Base-by-base conservation (phyloP, 495 filamentous ascomycete species). In the Aspergillus affinis region DNA sequence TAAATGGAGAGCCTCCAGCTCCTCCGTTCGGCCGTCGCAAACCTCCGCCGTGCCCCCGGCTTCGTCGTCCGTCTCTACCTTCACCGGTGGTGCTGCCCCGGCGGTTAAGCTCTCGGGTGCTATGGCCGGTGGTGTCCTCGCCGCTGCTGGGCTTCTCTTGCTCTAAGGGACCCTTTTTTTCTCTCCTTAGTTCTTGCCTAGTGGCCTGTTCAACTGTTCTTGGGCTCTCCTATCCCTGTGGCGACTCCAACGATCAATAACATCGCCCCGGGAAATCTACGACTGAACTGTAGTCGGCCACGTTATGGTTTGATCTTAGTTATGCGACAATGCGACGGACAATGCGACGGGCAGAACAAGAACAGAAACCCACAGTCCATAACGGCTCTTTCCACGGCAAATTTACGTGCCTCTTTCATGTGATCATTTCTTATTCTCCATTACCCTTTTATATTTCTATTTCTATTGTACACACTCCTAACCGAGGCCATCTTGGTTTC, bases 71-170 rank as follows among this genome's bases (percentile, higher is more conserved):
- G 27, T 69, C 10, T 47, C 69, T 6, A 8, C 36, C 13, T 73
- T 75, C 48, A 55, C 70, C 20, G 62, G 65, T 32, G 69, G 61
- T 48, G 65, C 69, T 27, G 68, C 70, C 23, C 60, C 76, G 27
- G 64, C 69, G 5, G 61, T 66, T 55, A 69, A 78, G 61, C 23
- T 72, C 44, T 66, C 72, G 18, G 74, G 72, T 48, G 63, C 65
- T 6, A 59, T 77, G 47, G 64, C 71, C 21, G 79, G 68, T 26
- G 80, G 73, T 69, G 69, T 72, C 7, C 57, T 78, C 55, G 79
- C 75, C 48, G 69, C 75, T 54, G 81, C 78, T 45, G 78, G 77
- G 41, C 54, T 81, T 47, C 56, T 76, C 51, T 60, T 81, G 68
- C 69, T 80, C 29, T 83, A 76, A 73, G 55, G 2, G 4, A 27